Base-by-base conservation (phyloP, 106 monocot genomes). In the Dendrobium huoshanense region DNA sequence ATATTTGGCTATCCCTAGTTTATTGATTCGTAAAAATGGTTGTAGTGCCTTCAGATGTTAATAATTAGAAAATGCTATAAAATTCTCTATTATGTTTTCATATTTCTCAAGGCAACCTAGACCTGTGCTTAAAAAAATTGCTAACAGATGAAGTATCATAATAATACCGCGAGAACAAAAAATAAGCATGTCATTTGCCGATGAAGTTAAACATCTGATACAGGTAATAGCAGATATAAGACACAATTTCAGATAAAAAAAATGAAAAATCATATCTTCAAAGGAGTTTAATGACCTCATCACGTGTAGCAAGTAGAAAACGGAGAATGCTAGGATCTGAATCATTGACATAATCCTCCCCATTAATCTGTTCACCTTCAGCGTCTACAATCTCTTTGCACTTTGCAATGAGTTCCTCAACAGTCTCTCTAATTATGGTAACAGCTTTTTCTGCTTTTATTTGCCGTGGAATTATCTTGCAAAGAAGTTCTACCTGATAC, bases 291-390 rank as follows among this genome's bases (percentile, higher is more conserved):
- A 79, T 83, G 56, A 98, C 98, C 98, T 98, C 98, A 83, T 98
- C 98, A 54, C 98, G 88, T 86, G 95, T 88, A 54, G 98, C 98
- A 64, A 98, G 87, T 79, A 98, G 84, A 79, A 98, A 98, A 29
- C 95, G 92, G 81, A 98, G 92, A 58, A 98, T 90, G 86, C 98
- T 95, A 67, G 98, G 98, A 89, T 98, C 98, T 73, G 77, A n/a
- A 55, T 95, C 98, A 87, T 98, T 98, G 41, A 98, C 88, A 90
- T 98, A 98, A 41, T 98, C 98, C 59, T 98, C 98, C 45, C 85
- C 87, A 31, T 95, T 89, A 81, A 98, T 85, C 56, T 87, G 80
- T 87, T 98, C 98, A 79, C 91, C 92, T 87, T 98, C 95, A 82
- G 91, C 83, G 11, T 98, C 94, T 22, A 98, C 98, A 67, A 98